These are phyloP conservation scores for Penstemon barbatus DNA, from an alignment of 257 asterid genomes.

Conservation along the genomic window DNA sequence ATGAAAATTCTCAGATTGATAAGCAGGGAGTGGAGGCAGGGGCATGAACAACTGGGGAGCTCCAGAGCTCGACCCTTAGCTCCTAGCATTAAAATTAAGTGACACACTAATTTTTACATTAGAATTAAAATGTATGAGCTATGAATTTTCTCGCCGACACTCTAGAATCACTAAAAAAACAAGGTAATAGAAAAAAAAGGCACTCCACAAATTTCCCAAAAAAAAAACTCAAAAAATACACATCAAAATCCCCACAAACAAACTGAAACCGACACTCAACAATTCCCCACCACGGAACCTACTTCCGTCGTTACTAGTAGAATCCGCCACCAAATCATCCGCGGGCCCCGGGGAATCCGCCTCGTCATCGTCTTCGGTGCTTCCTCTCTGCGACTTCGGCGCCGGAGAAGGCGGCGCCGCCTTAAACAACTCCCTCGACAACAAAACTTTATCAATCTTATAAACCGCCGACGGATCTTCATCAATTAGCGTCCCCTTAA, in stretches of 20 bases:
- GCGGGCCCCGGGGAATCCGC: constrained; percentile 49
- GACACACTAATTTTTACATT: too few species aligned
- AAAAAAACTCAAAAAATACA: constrained; percentile 12
- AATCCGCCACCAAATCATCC: constrained; percentile 35
- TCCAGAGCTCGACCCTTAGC: too few species aligned
- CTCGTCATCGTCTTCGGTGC: constrained; percentile 4
- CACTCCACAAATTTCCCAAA: constrained; percentile 41
- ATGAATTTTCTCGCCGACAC: not conserved
- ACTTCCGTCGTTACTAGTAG: too few species aligned
- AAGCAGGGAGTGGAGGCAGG: too few species aligned
- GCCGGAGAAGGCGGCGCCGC: constrained; percentile 42
- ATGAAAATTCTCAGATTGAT: too few species aligned
- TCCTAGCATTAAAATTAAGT: too few species aligned
- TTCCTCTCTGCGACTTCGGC: constrained; percentile 24
- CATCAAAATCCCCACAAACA: constrained; percentile 32
- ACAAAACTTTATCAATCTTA: constrained; percentile 70
- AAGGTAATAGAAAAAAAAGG: too few species aligned
- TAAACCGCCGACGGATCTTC: constrained; percentile 77
- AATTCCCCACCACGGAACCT: constrained; percentile 27
- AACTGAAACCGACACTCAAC: constrained; percentile 26
- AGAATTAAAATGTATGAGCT: not conserved
- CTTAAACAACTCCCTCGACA: constrained; percentile 78
- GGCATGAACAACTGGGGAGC: too few species aligned
- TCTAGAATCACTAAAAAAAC: not conserved
- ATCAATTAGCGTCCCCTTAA: constrained; percentile 73